Conservation (phyloP, 176 grass and related monocot species). For the Eremochloa ophiuroides region DNA sequence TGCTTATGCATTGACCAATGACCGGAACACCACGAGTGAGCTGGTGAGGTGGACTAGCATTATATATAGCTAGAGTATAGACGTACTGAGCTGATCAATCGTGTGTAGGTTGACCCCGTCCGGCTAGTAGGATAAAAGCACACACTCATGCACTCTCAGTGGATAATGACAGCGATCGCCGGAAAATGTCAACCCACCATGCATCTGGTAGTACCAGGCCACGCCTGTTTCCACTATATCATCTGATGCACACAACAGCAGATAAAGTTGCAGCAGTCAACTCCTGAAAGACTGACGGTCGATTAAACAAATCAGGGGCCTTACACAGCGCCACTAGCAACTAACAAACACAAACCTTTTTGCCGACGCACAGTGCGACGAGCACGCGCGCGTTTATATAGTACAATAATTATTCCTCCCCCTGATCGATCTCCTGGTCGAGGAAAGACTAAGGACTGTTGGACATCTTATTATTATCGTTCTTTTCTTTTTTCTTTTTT, state of each 20-base stretch:
- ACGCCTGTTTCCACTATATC: background rate
- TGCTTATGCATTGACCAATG: background rate
- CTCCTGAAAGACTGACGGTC: background rate
- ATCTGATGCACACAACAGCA: background rate
- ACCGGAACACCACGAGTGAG: background rate
- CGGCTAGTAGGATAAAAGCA: background rate
- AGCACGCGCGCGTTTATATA: no score
- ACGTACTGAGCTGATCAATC: background rate
- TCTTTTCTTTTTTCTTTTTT: no score
- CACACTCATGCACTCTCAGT: background rate
- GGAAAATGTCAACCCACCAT: conserved; percentile 33
- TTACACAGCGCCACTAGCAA: background rate
- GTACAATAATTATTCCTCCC: no score
- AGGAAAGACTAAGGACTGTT: no score
- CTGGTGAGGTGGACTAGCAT: background rate
- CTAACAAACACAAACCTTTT: background rate
- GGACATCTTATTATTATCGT: no score
- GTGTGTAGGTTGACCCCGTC: background rate
- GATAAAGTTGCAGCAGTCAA: conserved; percentile 27
- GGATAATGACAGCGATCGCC: conserved; percentile 7
- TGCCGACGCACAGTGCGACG: conserved; percentile 14
- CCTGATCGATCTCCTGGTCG: no score
- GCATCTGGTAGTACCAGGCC: no score
- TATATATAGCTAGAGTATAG: background rate
- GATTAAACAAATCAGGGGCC: background rate